phyloP scores from a whole-genome alignment of 2,329 filamentous ascomycete species.

The Ceratocystis smalleyi region DNA sequence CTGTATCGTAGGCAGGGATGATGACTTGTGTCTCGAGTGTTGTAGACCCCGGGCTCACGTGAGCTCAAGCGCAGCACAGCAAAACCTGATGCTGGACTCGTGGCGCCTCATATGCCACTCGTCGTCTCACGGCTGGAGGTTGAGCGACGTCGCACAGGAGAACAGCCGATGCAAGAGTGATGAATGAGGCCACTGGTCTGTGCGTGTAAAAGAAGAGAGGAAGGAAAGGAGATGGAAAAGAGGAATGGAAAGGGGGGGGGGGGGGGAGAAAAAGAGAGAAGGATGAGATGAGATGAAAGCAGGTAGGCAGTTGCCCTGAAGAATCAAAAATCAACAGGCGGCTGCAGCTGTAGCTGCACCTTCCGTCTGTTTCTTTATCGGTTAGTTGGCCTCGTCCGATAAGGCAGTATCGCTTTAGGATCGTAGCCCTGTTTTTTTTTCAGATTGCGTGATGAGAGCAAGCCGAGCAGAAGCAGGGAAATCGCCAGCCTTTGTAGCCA shows the following conservation, averaged over 20 bases:
- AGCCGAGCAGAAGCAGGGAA: not conserved
- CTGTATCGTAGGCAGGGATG: not conserved
- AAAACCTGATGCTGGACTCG: not conserved
- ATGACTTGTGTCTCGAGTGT: not conserved
- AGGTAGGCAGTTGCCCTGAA: too few relatives aligned
- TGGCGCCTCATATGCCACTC: not conserved
- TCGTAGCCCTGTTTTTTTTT: not conserved
- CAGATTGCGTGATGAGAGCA: not conserved
- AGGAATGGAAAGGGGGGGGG: not conserved
- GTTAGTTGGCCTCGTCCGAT: not conserved
- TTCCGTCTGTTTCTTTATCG: not conserved
- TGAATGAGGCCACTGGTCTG: not conserved
- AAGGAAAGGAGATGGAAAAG: not conserved
- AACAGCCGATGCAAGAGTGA: not conserved
- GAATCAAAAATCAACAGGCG: too few relatives aligned
- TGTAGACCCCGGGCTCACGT: not conserved
- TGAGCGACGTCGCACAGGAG: constrained; percentile 4
- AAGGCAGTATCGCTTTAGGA: not conserved
- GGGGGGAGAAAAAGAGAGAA: not conserved
- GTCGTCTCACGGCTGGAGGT: not conserved
- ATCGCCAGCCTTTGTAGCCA: not conserved
- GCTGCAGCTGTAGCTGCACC: not conserved
- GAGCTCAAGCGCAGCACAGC: not conserved
- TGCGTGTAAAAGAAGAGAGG: not conserved
- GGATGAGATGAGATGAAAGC: too few relatives aligned